phyloP scores from a whole-genome alignment of 2,329 filamentous ascomycete genomes.

The Cladophialophora exuberans region DNA sequence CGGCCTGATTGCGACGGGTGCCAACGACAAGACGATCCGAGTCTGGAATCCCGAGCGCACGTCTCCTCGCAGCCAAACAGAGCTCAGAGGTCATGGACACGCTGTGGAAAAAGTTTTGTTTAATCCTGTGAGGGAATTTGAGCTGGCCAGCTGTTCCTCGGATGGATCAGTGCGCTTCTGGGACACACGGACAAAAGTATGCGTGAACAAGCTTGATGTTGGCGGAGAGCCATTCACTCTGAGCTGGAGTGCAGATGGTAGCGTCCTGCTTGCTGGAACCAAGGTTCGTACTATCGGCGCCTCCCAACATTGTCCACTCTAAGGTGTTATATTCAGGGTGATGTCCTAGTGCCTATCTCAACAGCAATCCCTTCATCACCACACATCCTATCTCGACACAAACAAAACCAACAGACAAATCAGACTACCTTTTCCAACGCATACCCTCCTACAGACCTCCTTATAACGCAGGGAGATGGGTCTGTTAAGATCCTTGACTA shows the following conservation, averaged over 20 bases:
- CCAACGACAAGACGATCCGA: conserved; percentile 84
- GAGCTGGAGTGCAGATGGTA: conserved; percentile 53
- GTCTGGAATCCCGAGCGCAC: conserved; percentile 76
- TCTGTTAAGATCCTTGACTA: conserved; percentile 53
- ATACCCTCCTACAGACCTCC: conserved; percentile 46
- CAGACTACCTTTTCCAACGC: conserved; percentile 52
- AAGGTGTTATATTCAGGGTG: conserved; percentile 44
- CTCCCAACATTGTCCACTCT: not conserved
- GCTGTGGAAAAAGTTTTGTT: conserved; percentile 54
- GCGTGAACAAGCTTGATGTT: conserved; percentile 52
- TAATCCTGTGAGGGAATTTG: conserved; percentile 53
- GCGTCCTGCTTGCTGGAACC: conserved; percentile 49
- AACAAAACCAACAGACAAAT: conserved; percentile 53
- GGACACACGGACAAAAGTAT: conserved; percentile 54
- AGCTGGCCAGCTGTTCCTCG: conserved; percentile 53
- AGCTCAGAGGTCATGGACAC: conserved; percentile 51
- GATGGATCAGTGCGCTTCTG: conserved; percentile 56
- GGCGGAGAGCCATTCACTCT: conserved; percentile 54
- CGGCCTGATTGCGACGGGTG: conserved; percentile 81
- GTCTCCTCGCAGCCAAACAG: conserved; percentile 50
- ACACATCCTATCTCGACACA: conserved; percentile 44
- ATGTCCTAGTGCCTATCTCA: conserved; percentile 51
- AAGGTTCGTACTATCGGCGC: conserved; percentile 41
- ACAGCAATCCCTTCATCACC: conserved; percentile 46
- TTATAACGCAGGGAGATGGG: conserved; percentile 59